Percentiles rank a stretch among this genome's conserved stretches.
These are phyloP conservation scores for Daldinia concentrica DNA, from an alignment of 495 filamentous ascomycete species.

Conservation along the genomic window DNA sequence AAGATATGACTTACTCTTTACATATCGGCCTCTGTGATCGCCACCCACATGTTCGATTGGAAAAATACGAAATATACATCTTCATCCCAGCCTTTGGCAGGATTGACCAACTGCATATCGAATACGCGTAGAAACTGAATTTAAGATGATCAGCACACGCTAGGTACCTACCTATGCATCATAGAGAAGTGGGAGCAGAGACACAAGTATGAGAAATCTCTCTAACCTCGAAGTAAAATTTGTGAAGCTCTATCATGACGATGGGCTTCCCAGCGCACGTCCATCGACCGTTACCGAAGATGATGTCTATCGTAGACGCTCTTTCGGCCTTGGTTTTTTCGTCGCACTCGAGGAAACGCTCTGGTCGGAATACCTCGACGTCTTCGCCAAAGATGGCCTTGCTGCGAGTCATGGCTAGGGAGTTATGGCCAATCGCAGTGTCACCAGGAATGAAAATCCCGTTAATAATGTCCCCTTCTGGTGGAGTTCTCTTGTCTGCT, in stretches of 20 bases:
- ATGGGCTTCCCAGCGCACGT: neutral
- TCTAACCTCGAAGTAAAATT: neutral
- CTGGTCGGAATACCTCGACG: slow-evolving; percentile 5
- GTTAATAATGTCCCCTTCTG: neutral
- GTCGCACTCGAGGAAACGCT: neutral
- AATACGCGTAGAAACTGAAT: neutral
- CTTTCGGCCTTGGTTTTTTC: neutral
- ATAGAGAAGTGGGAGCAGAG: neutral
- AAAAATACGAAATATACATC: neutral
- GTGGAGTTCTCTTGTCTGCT: neutral
- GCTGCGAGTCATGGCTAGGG: neutral
- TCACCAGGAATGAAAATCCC: neutral
- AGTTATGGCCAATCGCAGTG: neutral
- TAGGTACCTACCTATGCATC: too few relatives aligned
- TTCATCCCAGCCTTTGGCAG: neutral
- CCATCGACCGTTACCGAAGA: neutral
- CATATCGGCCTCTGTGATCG: neutral
- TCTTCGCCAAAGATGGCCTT: slow-evolving; percentile 4
- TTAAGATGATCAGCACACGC: neutral
- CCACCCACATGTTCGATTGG: neutral
- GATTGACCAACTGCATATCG: neutral
- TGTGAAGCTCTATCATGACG: neutral
- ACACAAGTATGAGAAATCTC: neutral
- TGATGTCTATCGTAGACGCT: neutral
- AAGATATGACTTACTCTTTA: neutral